Base-by-base conservation (phyloP, 768 basidiomycete species). In the Amanita fuliginea region DNA sequence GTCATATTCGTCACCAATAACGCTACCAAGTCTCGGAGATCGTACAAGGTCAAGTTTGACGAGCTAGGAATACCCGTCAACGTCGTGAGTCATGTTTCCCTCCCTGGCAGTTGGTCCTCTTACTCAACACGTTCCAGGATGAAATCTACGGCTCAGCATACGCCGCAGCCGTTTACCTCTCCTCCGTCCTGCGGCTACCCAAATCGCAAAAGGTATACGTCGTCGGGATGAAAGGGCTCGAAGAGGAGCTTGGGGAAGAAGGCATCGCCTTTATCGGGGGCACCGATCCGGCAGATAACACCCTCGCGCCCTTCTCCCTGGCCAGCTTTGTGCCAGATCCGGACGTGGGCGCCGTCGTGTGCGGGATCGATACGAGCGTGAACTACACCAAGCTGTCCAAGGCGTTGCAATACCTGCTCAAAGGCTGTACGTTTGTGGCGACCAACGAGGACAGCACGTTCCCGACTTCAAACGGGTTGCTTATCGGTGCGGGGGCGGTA, bases 121-220 rank as follows among this genome's bases (percentile, higher is more conserved):
- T 3, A 32, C 7, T 33, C n/a, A 18, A 37, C 18, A 13, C 19
- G 8, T 4, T 9, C 34, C n/a, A 98, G 95, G 89, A 96, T 53
- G 96, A 98, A 62, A 90, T 98, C 47, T 97, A 90, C 57, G 91
- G 94, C 46, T 98, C 95, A 5, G 95, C 93, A 2, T 98, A 87
- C 56, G 71, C 75, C 36, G 69, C 74, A 7, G 74, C 75, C n/a
- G 71, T 75, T 1, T 76, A 97, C 65, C 68, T 97, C 21, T 94
- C 93, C 0, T 80, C 88, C 35, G 86, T 97, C 10, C 72, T 94
- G 57, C 85, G 90, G 51, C 74, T 99, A 53, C 88, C 92, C 8
- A 88, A 84, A 60, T 76, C 86, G 61, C 91, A 97, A 70, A 90
- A 86, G 64, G 94, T 93, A 11, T 99, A 93, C 67, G 93, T 98